Conservation (phyloP, 2,329 filamentous ascomycete species). For the Acephala macrosclerotiorum region DNA sequence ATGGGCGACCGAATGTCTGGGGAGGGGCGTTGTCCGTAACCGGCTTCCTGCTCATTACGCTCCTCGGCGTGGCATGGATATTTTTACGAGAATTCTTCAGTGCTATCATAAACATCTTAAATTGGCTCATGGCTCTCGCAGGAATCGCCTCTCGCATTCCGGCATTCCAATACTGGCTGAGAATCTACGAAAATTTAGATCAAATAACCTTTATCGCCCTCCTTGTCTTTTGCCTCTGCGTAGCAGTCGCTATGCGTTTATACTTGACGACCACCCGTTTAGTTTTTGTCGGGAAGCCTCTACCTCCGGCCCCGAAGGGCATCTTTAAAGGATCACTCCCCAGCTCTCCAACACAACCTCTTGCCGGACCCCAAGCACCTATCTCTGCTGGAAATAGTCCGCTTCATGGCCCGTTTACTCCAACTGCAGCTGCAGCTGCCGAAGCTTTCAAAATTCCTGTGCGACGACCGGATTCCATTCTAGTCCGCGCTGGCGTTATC, state of each 20-base stretch:
- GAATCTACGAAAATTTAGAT: not conserved
- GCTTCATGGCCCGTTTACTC: no score
- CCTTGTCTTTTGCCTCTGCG: not conserved
- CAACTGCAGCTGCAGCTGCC: no score
- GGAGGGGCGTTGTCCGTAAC: not conserved
- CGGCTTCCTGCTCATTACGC: not conserved
- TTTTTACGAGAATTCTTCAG: not conserved
- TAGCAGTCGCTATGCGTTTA: not conserved
- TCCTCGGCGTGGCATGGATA: not conserved
- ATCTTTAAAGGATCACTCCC: no score
- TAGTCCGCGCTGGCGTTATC: no score
- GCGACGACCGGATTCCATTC: no score
- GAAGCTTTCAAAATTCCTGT: no score
- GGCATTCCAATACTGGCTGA: not conserved
- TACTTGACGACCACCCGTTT: not conserved
- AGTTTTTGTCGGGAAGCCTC: no score
- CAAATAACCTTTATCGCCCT: not conserved
- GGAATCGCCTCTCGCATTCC: not conserved
- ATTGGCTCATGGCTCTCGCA: not conserved
- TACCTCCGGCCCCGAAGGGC: no score
- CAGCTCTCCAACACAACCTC: no score
- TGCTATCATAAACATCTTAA: not conserved
- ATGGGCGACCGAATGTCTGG: not conserved
- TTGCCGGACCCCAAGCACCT: no score
- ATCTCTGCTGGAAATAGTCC: no score